These are phyloP conservation scores for Tardiomyces depauwii DNA, from an alignment of 1,139 yeast genomes.

Conservation along the genomic window DNA sequence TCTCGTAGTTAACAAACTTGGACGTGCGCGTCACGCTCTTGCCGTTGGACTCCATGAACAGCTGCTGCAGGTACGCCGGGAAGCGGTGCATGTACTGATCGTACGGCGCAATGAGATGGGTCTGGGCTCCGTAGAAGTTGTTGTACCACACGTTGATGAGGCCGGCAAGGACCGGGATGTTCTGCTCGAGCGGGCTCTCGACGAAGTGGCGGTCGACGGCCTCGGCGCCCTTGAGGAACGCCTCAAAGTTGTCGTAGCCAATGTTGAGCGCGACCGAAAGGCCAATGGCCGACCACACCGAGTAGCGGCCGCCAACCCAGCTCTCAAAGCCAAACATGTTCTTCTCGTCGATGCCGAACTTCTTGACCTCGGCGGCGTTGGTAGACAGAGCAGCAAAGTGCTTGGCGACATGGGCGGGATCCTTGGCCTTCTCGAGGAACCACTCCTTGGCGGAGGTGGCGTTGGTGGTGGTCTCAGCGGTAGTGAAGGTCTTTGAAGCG, in stretches of 20 bases:
- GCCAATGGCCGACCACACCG: constrained; percentile 98
- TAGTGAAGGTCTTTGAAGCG: constrained; percentile 97
- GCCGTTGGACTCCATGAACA: constrained; percentile 98
- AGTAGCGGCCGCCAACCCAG: constrained; percentile 99
- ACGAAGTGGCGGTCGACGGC: constrained; percentile 88
- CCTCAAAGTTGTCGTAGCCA: constrained; percentile 88
- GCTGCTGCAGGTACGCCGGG: constrained; percentile 98
- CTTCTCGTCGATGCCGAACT: constrained; percentile 93
- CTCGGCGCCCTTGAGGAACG: constrained; percentile 93
- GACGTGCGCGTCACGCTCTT: constrained; percentile 91
- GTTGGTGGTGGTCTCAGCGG: constrained; percentile 95
- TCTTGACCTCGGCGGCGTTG: constrained; percentile 78
- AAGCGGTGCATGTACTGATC: constrained; percentile 98
- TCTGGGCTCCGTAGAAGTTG: constrained; percentile 95
- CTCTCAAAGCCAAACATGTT: constrained; percentile 97
- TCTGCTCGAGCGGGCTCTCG: constrained; percentile 73
- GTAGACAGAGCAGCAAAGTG: constrained; percentile 97
- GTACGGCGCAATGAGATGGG: constrained; percentile 95
- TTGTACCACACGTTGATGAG: constrained; percentile 94
- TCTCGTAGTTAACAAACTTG: constrained; percentile 83
- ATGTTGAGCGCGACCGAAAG: constrained; percentile 89
- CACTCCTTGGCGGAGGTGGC: constrained; percentile 91
- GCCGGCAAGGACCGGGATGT: constrained; percentile 91
- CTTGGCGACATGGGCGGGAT: constrained; percentile 70
- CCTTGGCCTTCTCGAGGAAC: constrained; percentile 71